These are phyloP conservation scores for Aspergillus aculeatinus DNA, from an alignment of 2,329 filamentous ascomycete species.

Conservation along the genomic window DNA sequence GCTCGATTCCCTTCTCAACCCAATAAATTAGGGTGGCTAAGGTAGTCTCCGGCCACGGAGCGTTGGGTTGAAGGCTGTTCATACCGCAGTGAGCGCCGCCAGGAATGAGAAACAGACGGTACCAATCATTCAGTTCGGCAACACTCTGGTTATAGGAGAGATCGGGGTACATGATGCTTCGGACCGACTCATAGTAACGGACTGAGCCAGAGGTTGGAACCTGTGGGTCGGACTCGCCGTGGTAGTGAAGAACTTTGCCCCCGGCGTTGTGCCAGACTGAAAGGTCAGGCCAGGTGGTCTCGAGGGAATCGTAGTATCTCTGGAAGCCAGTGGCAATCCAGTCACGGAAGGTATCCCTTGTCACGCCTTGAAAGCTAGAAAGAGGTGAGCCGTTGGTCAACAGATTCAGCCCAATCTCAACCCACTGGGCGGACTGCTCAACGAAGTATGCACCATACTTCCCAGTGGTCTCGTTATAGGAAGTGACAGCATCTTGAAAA, in stretches of 20 bases:
- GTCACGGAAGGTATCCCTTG: slow-evolving; percentile 55
- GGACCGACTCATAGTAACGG: slow-evolving; percentile 57
- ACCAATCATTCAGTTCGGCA: slow-evolving; percentile 52
- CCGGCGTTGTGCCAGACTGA: slow-evolving; percentile 50
- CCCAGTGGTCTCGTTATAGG: too few relatives aligned
- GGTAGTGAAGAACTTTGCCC: slow-evolving; percentile 59
- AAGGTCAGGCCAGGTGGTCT: slow-evolving; percentile 57
- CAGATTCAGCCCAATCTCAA: too few relatives aligned
- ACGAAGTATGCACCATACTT: too few relatives aligned
- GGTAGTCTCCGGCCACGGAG: slow-evolving; percentile 48
- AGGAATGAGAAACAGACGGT: slow-evolving; percentile 55
- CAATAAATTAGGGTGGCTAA: slow-evolving; percentile 51
- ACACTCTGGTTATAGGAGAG: slow-evolving; percentile 40
- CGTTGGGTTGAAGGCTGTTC: slow-evolving; percentile 46
- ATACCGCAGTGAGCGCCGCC: slow-evolving; percentile 54
- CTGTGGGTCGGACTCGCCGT: slow-evolving; percentile 56
- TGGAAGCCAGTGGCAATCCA: slow-evolving; percentile 55
- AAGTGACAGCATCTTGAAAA: too few relatives aligned
- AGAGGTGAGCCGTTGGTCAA: slow-evolving; percentile 21
- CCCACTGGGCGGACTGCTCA: too few relatives aligned
- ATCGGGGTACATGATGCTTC: slow-evolving; percentile 50
- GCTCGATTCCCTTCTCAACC: slow-evolving; percentile 52
- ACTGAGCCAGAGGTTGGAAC: slow-evolving; percentile 56
- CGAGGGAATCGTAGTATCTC: slow-evolving; percentile 52
- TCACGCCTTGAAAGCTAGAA: slow-evolving; percentile 48